These are phyloP conservation scores for Priceomyces carsonii DNA, from an alignment of 805 yeast species.

Conservation along the genomic window DNA sequence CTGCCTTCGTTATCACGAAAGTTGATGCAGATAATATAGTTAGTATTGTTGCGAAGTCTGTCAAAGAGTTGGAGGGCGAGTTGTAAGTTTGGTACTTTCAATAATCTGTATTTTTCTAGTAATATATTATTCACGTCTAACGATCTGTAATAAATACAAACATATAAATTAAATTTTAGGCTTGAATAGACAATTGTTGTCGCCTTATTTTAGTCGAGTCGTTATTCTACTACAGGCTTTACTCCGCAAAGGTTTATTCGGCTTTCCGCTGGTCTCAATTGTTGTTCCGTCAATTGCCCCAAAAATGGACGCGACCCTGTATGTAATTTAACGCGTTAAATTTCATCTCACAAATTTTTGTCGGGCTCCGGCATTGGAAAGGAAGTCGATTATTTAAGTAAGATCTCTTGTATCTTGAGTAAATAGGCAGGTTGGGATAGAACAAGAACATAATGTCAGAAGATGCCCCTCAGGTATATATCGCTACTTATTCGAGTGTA, in stretches of 20 bases:
- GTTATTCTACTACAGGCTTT: too few relatives aligned
- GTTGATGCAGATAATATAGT: slow-evolving; percentile 38
- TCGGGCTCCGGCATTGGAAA: slow-evolving; percentile 4
- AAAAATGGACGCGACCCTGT: slow-evolving; percentile 4
- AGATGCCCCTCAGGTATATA: slow-evolving; percentile 40
- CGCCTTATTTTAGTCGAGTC: too few relatives aligned
- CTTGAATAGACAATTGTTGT: too few relatives aligned
- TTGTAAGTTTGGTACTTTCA: slow-evolving; percentile 14
- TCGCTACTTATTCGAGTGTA: slow-evolving; percentile 48
- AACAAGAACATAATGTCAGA: slow-evolving; percentile 21
- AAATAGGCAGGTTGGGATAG: slow-evolving; percentile 1
- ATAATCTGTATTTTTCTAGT: too few relatives aligned
- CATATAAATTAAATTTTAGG: too few relatives aligned
- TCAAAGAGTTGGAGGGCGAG: slow-evolving; percentile 36
- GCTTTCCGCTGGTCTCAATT: too few relatives aligned
- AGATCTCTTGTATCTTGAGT: slow-evolving; percentile 4
- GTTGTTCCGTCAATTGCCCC: slow-evolving; percentile 7
- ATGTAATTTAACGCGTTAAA: slow-evolving; percentile 5
- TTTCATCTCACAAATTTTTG: slow-evolving; percentile 6
- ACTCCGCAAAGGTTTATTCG: too few relatives aligned
- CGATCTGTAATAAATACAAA: too few relatives aligned
- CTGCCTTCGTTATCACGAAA: slow-evolving; percentile 41
- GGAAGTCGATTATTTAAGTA: slow-evolving; percentile 2
- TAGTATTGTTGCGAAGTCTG: slow-evolving; percentile 37
- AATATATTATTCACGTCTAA: too few relatives aligned